A percentile compares a stretch with the other conserved stretches of the same genome.
Conservation (phyloP, 352 stramenopile species). For the Phytopythium oedochilum region DNA sequence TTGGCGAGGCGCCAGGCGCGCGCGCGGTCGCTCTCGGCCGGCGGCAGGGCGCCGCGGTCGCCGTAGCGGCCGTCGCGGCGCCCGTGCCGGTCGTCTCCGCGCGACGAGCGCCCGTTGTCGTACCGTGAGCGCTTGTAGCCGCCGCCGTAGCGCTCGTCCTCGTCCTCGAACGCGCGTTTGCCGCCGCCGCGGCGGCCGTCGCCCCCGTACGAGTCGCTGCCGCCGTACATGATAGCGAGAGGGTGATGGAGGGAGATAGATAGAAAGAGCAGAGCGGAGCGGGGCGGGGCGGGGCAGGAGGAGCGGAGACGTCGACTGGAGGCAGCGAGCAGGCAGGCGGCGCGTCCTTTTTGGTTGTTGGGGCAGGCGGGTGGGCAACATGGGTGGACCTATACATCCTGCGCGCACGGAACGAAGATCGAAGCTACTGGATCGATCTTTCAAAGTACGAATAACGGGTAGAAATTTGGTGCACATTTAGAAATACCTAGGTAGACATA, state of each 20-base stretch:
- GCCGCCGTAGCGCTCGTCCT: slow-evolving; percentile 24
- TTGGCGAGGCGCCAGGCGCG: slow-evolving; percentile 69
- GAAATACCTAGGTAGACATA: too few relatives aligned
- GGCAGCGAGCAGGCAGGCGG: neutral
- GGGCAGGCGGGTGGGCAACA: neutral
- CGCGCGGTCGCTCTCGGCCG: slow-evolving; percentile 57
- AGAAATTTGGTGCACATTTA: too few relatives aligned
- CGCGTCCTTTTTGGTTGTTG: neutral
- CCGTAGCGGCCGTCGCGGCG: slow-evolving; percentile 21
- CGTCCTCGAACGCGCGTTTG: slow-evolving; percentile 66
- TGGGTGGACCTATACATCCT: neutral
- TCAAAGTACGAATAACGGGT: neutral
- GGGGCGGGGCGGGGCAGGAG: neutral
- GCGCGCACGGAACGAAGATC: neutral
- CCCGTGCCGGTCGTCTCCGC: slow-evolving; percentile 32
- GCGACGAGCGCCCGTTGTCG: slow-evolving; percentile 21
- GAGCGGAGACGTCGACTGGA: neutral
- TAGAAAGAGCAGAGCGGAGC: too few relatives aligned
- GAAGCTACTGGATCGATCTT: neutral
- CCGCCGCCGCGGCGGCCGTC: slow-evolving; percentile 23
- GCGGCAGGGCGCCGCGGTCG: slow-evolving; percentile 4
- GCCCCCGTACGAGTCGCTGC: slow-evolving; percentile 9
- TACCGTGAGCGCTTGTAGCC: slow-evolving; percentile 61
- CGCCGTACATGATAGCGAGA: slow-evolving; percentile 3
- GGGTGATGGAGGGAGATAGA: neutral